Evolutionary conservation across 2,329 filamentous ascomycete species (phyloP).

Genomic region (Hirsutella minnesotensis): DNA sequence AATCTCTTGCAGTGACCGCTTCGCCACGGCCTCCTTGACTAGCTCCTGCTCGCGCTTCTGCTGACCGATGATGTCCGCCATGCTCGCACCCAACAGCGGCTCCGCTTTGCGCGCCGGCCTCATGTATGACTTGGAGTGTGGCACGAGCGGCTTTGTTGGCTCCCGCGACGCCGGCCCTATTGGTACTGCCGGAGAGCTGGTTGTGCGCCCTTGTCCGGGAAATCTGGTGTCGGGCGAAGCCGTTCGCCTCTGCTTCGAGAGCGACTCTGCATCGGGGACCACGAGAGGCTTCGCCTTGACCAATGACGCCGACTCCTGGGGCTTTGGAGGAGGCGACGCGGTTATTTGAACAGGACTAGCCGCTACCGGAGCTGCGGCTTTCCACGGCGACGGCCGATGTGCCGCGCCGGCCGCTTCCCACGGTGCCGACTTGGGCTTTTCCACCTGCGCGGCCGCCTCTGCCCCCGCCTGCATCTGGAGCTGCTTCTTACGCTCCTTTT

Average conservation of each 20-base stretch:
- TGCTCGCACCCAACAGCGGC: conserved; percentile 55
- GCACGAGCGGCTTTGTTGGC: conserved; percentile 32
- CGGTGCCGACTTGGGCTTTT: conserved; percentile 20
- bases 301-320: conserved; percentile 13
- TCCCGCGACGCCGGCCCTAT: conserved; percentile 15
- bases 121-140: conserved; percentile 51
- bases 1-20: conserved; percentile 84
- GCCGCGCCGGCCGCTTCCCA: conserved; percentile 31
- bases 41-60: conserved; percentile 76
- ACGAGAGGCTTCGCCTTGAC: conserved; percentile 29
- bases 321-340: conserved; percentile 20
- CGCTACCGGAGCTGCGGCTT: conserved; percentile 36
- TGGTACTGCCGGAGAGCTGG: conserved; percentile 17
- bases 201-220: conserved; percentile 39
- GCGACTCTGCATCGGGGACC: conserved; percentile 26
- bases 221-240: conserved; percentile 53
- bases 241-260: conserved; percentile 32
- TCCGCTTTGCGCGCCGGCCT: conserved; percentile 47
- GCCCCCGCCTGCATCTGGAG: conserved; percentile 51
- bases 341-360: conserved; percentile 40
- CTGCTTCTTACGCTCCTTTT: conserved; percentile 83
- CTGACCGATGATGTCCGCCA: conserved; percentile 80
- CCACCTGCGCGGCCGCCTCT: conserved; percentile 26
- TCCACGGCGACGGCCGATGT: conserved; percentile 51
- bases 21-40: conserved; percentile 73